Evolutionary conservation across 495 filamentous ascomycete species (phyloP), one percentile per base, ranked within the genome.

Genomic region (Penicillium lagena): DNA sequence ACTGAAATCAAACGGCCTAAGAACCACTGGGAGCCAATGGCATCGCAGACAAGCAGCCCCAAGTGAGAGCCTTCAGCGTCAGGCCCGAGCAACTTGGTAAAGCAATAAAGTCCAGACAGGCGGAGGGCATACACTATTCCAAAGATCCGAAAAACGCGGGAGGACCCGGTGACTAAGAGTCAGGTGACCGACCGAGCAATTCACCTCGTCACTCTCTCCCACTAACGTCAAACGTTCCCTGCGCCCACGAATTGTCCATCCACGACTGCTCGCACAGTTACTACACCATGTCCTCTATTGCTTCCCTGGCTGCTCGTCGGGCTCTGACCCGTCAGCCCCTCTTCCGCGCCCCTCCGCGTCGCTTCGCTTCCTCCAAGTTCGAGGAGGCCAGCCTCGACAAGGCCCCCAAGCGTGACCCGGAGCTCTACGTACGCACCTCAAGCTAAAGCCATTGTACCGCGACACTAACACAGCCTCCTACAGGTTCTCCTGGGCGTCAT

Each of bases 401-500:
- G 61, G 85, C 77, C 51, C 81, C 81, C 46, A 86, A 81, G 74
- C 72, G 77, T 56, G 85, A 90, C 63, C 86, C 86, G 40, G 86
- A 90, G 71, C 82, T 90, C 58, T 87, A 86, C 64, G 86, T 90
- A 79, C 56, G 79, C 29, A 45, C 35, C 29, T 29, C 10, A 32
- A 33, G 2, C 10, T 11, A 15, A 13, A 39, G 42, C 52, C 52
- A 54, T 49, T 56, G 44, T 4, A 22, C 22, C 22, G 22, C 0
- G 22, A 22, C 22, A 22, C 22, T 22, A 22, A 22, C 22, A 22
- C 22, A 22, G 4, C 4, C 22, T 10, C 1, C 13, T 29, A 51
- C 53, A 98, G 93, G 81, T 96, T 56, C 82, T 98, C 40, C 75
- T 89, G 48, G 87, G 80, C 58, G 83, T 98, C 55, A 96, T 98